These are phyloP conservation scores for Hypoxylon perforatum DNA, from an alignment of 495 filamentous ascomycete species.

Conservation along the genomic window DNA sequence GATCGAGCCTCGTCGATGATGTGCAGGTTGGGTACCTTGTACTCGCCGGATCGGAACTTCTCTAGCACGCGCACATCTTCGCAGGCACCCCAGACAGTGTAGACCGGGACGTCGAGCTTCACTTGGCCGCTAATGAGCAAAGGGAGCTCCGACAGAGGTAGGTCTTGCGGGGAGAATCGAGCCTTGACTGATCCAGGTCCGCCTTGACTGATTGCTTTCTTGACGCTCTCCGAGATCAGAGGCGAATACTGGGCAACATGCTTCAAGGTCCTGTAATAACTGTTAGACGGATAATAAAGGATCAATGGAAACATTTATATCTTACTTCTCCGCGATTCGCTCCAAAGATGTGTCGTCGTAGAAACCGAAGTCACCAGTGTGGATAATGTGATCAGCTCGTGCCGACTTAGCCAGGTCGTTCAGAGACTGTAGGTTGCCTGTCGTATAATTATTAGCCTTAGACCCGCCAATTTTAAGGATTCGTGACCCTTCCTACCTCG, in stretches of 20 bases:
- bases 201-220: constrained; percentile 78
- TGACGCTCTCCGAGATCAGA: constrained; percentile 84
- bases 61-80: constrained; percentile 98
- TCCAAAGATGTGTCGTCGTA: constrained; percentile 97
- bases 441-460: constrained; percentile 29
- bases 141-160: constrained; percentile 96
- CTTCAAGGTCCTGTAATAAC: constrained; percentile 80
- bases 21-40: constrained; percentile 96
- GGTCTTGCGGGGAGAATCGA: constrained; percentile 77
- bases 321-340: constrained; percentile 98
- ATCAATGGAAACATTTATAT: constrained; percentile 24
- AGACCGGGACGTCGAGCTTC: constrained; percentile 94
- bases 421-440: constrained; percentile 93
- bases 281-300: constrained; percentile 26
- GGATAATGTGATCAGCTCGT: constrained; percentile 93
- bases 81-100: constrained; percentile 99
- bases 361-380: constrained; percentile 99
- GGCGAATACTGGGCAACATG: constrained; percentile 99
- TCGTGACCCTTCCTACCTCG: constrained; percentile 72
- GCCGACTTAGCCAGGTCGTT: constrained; percentile 96
- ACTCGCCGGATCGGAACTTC: constrained; percentile 97
- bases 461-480: not conserved
- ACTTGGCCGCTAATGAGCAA: constrained; percentile 87
- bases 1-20: constrained; percentile 99
- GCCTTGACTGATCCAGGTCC: constrained; percentile 77